phyloP scores from a whole-genome alignment of 225 moss, liverwort and hornwort genomes.

The Anthoceros angustus region DNA sequence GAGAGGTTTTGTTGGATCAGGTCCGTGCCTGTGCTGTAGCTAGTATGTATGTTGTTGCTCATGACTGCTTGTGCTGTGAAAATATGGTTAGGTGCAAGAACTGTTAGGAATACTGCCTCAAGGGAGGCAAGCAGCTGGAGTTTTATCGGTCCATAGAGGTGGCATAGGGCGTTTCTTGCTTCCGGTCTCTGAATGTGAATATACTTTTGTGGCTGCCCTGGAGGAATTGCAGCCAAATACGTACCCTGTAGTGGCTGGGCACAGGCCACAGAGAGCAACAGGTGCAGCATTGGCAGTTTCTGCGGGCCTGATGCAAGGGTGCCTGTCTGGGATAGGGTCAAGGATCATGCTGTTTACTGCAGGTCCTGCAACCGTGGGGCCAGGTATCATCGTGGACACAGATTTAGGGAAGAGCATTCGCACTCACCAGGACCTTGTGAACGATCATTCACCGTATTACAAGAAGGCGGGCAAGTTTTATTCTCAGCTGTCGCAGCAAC shows the following conservation, averaged over 20 bases:
- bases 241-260: conserved; percentile 28
- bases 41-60: neutral
- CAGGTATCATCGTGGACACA: conserved; percentile 82
- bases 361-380: conserved; percentile 79
- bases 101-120: conserved; percentile 48
- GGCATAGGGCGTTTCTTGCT: conserved; percentile 64
- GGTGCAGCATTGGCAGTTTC: conserved; percentile 90
- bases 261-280: conserved; percentile 62
- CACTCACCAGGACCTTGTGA: conserved; percentile 86
- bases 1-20: too few species aligned
- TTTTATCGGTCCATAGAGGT: conserved; percentile 20
- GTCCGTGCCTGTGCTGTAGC: neutral
- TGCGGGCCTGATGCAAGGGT: conserved; percentile 64
- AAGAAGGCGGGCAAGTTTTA: conserved; percentile 94
- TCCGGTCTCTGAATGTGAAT: conserved; percentile 81
- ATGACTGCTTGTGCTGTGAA: neutral
- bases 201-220: conserved; percentile 48
- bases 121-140: conserved; percentile 33
- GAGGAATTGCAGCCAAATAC: conserved; percentile 78
- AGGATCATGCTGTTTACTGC: conserved; percentile 84
- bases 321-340: conserved; percentile 57
- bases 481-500: conserved; percentile 55
- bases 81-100: conserved; percentile 54
- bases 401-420: conserved; percentile 85
- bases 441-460: conserved; percentile 57